Base-by-base conservation (phyloP, 768 basidiomycete genomes). In the Serendipita vermifera region DNA sequence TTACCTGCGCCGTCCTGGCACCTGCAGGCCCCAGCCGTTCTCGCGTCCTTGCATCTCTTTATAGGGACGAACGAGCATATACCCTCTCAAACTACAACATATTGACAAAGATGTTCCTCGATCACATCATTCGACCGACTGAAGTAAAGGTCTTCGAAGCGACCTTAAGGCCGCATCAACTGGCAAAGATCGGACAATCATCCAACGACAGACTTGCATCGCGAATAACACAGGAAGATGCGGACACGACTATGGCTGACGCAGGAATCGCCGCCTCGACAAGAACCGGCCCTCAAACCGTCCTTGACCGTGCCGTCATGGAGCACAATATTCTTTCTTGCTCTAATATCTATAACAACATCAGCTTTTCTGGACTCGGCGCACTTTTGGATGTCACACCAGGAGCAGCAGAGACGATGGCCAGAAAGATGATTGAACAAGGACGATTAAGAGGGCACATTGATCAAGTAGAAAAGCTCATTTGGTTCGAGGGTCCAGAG, bases 341-440 rank as follows among this genome's bases (percentile, higher is more conserved):
- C 68, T 94, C 92, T 2, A 89, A 92, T 64, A 91, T 98, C 54
- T 99, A 98, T 68, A 91, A 89, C 67, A 98, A 97, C 64, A 96
- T 99, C 71, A 88, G 90, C 26, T 98, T 98, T 70, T 73, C 78
- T 26, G 96, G 94, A n/a, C 71, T 98, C 7, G 96, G 96, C 20
- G 81, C 86, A 1, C 72, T 98, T 14, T 75, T 99, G 43, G 88
- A 91, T 65, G 72, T 98, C 60, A 85, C 88, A 3, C 86, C 94
- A 13, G 85, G 85, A 26, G 91, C 90, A 14, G 94, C 94, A 15
- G 96, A 99, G 70, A 90, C 83, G 0, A 97, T 98, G 86, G 93
- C 94, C 7, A 79, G 94, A 54, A 88, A 87, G 66, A 99, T 99
- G 96, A 96, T 99, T 53, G 92, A 97, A 66, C 96, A 99, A 70